These are phyloP conservation scores for Metschnikowia continentalis DNA, from an alignment of 805 yeast species.

Conservation along the genomic window DNA sequence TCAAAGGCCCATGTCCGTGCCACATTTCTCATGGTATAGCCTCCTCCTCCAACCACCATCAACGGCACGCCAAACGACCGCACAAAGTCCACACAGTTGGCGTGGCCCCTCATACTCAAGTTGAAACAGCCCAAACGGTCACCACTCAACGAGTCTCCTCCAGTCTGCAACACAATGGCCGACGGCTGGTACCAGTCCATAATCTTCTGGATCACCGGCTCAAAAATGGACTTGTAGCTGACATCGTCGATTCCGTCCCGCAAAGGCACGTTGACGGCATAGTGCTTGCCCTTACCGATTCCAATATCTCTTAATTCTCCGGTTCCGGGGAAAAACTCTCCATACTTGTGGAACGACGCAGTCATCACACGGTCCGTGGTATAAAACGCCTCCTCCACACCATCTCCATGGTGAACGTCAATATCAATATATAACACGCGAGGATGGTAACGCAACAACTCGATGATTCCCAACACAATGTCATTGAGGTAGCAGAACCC, in stretches of 20 bases:
- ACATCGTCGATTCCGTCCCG: conserved; percentile 94
- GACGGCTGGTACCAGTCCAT: conserved; percentile 91
- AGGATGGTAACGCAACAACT: conserved; percentile 75
- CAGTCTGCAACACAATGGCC: conserved; percentile 96
- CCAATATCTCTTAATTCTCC: conserved; percentile 85
- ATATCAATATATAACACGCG: conserved; percentile 85
- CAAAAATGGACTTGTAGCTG: conserved; percentile 77
- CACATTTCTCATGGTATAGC: conserved; percentile 96
- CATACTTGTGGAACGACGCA: conserved; percentile 85
- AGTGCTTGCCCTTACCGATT: conserved; percentile 78
- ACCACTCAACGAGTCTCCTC: conserved; percentile 95
- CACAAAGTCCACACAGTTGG: conserved; percentile 88
- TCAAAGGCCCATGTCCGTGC: conserved; percentile 95
- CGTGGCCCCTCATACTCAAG: conserved; percentile 89
- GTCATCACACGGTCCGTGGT: conserved; percentile 91
- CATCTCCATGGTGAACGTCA: conserved; percentile 93
- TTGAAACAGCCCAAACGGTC: conserved; percentile 96
- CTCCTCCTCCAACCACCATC: conserved; percentile 97
- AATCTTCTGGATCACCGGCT: conserved; percentile 75
- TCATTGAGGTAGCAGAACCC: conserved; percentile 92
- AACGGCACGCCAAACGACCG: conserved; percentile 82
- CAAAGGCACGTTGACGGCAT: conserved; percentile 80
- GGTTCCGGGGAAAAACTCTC: conserved; percentile 91
- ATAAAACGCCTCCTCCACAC: conserved; percentile 92
- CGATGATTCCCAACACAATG: conserved; percentile 79